Percentiles rank a stretch among this genome's conserved stretches.
phyloP scores from a whole-genome alignment of 345 rosid species.

The Jatropha curcas region DNA sequence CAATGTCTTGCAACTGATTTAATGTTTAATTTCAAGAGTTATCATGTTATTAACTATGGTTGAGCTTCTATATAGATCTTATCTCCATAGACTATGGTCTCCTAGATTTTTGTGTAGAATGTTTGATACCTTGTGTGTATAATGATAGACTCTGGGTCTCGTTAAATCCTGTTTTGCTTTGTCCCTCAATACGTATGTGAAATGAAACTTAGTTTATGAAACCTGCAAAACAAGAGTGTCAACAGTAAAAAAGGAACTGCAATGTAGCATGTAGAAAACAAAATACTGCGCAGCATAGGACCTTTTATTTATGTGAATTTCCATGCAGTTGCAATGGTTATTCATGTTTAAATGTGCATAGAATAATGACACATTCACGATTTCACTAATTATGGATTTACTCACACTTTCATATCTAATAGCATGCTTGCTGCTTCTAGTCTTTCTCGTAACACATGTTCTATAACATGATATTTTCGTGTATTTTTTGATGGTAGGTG shows the following conservation, averaged over 20 bases:
- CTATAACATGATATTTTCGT: conserved; percentile 4
- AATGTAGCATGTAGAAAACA: background rate
- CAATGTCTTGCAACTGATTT: no score
- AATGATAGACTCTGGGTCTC: no score
- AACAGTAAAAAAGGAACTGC: background rate
- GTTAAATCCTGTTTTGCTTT: background rate
- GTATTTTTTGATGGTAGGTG: conserved; percentile 57
- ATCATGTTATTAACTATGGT: no score
- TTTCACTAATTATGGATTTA: conserved; percentile 3
- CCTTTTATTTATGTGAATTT: background rate
- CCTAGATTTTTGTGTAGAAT: no score
- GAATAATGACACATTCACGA: background rate
- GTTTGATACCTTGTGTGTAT: no score
- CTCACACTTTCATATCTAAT: background rate
- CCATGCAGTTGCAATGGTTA: background rate
- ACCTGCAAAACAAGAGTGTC: background rate
- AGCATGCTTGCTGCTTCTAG: conserved; percentile 1
- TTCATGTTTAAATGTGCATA: background rate
- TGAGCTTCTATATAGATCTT: no score
- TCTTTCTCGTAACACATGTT: conserved; percentile 5
- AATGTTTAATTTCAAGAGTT: no score
- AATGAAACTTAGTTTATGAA: background rate
- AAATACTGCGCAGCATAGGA: background rate
- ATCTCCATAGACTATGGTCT: no score
- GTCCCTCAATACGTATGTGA: background rate